Conservation (phyloP, 345 rosid genomes). For the Syzygium aromaticum region DNA sequence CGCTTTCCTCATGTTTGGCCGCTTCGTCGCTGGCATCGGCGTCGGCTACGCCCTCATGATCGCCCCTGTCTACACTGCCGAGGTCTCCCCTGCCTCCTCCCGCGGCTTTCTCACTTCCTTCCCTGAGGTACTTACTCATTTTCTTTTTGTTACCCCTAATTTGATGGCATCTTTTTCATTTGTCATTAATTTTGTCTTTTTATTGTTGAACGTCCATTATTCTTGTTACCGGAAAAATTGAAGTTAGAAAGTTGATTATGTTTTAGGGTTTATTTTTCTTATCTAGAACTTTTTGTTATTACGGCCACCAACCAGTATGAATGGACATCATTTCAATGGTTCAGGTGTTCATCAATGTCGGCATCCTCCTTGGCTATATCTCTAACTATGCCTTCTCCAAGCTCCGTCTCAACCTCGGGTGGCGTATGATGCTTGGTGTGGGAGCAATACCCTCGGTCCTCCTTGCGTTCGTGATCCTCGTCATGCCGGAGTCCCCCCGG, state of each 20-base stretch:
- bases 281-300: too few species aligned
- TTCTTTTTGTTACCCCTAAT: not conserved
- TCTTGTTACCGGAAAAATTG: not conserved
- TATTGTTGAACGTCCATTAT: not conserved
- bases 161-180: not conserved
- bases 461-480: conserved; percentile 41
- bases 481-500: conserved; percentile 96
- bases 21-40: conserved; percentile 87
- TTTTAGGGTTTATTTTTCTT: not conserved
- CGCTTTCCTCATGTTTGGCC: conserved; percentile 85
- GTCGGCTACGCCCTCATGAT: conserved; percentile 95
- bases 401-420: conserved; percentile 42
- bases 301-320: not conserved
- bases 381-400: conserved; percentile 77
- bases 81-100: conserved; percentile 81
- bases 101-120: conserved; percentile 91
- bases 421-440: conserved; percentile 89
- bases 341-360: conserved; percentile 75
- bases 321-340: not conserved
- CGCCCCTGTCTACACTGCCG: conserved; percentile 91
- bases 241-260: not conserved
- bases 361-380: conserved; percentile 73
- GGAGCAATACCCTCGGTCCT: conserved; percentile 67
- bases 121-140: conserved; percentile 35
- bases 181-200: not conserved